Conservation (phyloP, 495 filamentous ascomycete genomes). For the Trichodelitschia bisporula region DNA sequence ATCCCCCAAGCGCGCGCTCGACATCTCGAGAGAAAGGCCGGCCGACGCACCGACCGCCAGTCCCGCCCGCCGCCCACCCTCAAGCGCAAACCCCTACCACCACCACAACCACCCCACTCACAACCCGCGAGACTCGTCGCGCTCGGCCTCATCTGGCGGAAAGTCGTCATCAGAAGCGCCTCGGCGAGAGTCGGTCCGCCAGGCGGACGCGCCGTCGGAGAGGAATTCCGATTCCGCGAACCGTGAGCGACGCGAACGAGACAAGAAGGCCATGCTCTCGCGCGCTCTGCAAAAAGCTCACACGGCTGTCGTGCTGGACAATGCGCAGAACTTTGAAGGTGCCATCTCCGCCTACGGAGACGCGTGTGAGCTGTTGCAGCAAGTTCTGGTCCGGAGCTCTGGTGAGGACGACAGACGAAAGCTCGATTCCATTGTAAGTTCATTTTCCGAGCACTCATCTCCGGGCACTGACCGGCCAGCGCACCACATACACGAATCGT, state of each 20-base stretch:
- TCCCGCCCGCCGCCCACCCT: neutral
- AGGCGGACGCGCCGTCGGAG: neutral
- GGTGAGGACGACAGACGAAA: constrained; percentile 67
- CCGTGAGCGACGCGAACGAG: constrained; percentile 9
- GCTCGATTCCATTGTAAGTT: constrained; percentile 73
- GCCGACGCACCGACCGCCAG: too few species aligned
- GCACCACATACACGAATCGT: constrained; percentile 67
- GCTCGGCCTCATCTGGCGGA: too few species aligned
- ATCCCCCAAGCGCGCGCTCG: too few species aligned
- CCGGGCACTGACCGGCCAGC: constrained; percentile 21
- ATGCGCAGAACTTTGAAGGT: constrained; percentile 80
- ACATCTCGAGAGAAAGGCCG: too few species aligned
- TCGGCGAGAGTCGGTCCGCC: neutral
- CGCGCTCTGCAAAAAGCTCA: constrained; percentile 87
- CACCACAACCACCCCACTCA: neutral
- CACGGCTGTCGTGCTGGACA: constrained; percentile 80
- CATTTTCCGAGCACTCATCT: neutral
- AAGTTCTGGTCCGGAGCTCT: constrained; percentile 64
- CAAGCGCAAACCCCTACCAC: neutral
- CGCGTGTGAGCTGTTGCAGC: constrained; percentile 59
- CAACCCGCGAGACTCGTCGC: too few species aligned
- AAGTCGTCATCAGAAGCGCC: neutral
- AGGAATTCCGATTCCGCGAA: neutral
- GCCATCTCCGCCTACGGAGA: constrained; percentile 81
- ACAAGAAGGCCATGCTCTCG: constrained; percentile 73